Conservation (phyloP, 257 asterid genomes). For the Solanum ossicruentum region DNA sequence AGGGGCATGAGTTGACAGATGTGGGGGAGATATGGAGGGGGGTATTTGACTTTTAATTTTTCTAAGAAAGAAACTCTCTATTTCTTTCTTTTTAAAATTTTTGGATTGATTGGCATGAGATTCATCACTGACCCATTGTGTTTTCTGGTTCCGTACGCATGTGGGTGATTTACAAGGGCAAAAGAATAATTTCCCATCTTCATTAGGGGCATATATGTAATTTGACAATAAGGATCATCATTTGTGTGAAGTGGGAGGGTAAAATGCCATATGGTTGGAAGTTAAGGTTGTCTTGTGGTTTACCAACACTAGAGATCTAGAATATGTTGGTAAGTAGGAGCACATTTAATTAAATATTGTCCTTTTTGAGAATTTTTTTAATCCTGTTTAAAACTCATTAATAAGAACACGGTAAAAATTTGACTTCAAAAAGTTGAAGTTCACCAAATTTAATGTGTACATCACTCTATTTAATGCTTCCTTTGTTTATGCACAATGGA, state of each 20-base stretch:
- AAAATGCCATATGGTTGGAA: not conserved
- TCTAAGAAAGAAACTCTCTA: not conserved
- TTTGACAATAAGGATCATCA: not conserved
- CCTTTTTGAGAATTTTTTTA: not conserved
- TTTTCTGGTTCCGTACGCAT: not conserved
- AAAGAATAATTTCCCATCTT: not conserved
- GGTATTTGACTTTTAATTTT: not conserved
- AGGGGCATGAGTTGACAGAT: not conserved
- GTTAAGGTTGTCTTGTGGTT: not conserved
- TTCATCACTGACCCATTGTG: not conserved
- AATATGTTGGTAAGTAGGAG: not conserved
- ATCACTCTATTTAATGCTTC: not conserved
- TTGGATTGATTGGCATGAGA: not conserved
- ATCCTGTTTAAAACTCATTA: not conserved
- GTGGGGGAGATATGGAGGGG: not conserved
- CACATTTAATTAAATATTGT: not conserved
- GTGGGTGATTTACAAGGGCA: not conserved
- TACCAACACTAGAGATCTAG: not conserved
- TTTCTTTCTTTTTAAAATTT: not conserved
- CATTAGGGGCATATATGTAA: not conserved
- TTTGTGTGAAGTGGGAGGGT: not conserved
- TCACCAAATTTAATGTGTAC: not conserved
- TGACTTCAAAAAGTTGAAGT: not conserved
- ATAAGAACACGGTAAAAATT: too few relatives aligned
- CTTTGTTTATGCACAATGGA: not conserved